A percentile compares a stretch with the other conserved stretches of the same genome.
Conservation (phyloP, 2,329 filamentous ascomycete species). For the Pestalotiopsis sp. region DNA sequence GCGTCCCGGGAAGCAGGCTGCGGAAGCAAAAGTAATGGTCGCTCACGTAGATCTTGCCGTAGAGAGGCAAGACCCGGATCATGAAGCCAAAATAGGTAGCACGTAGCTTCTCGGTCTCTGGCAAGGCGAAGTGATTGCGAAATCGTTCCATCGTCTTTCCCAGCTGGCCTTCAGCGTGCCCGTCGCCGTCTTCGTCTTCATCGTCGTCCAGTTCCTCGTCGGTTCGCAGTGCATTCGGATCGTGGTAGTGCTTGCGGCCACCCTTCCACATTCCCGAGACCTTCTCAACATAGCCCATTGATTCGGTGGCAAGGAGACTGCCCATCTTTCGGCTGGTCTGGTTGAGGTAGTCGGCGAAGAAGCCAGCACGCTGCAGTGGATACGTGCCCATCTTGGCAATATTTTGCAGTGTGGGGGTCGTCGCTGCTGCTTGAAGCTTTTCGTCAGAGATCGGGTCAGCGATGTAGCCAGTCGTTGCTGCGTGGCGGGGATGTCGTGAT, state of each 20-base stretch:
- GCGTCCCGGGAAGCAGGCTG: slow-evolving; percentile 83
- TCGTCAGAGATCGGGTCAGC: slow-evolving; percentile 32
- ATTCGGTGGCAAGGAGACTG: slow-evolving; percentile 80
- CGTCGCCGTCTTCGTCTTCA: slow-evolving; percentile 47
- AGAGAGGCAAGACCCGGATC: slow-evolving; percentile 86
- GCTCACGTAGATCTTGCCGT: slow-evolving; percentile 96
- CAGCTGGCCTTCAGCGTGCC: slow-evolving; percentile 62
- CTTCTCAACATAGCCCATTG: slow-evolving; percentile 95
- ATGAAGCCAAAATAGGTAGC: slow-evolving; percentile 92
- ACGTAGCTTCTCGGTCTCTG: slow-evolving; percentile 77
- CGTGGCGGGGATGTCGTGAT: slow-evolving; percentile 18
- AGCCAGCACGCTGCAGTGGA: slow-evolving; percentile 80
- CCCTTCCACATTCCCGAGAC: slow-evolving; percentile 97
- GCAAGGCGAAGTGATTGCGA: slow-evolving; percentile 87
- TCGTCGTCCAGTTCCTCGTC: slow-evolving; percentile 58
- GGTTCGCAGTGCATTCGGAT: slow-evolving; percentile 51
- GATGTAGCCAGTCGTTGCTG: slow-evolving; percentile 40
- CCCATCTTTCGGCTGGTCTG: slow-evolving; percentile 81
- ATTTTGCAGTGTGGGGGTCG: slow-evolving; percentile 49
- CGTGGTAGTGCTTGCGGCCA: slow-evolving; percentile 84
- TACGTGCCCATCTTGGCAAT: slow-evolving; percentile 68
- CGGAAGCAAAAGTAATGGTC: slow-evolving; percentile 89
- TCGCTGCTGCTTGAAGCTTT: slow-evolving; percentile 25
- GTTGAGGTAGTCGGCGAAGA: slow-evolving; percentile 81
- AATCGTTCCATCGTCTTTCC: slow-evolving; percentile 78